Evolutionary conservation across 2,329 filamentous ascomycete species (phyloP).

Genomic region (Cladosporium sp.): DNA sequence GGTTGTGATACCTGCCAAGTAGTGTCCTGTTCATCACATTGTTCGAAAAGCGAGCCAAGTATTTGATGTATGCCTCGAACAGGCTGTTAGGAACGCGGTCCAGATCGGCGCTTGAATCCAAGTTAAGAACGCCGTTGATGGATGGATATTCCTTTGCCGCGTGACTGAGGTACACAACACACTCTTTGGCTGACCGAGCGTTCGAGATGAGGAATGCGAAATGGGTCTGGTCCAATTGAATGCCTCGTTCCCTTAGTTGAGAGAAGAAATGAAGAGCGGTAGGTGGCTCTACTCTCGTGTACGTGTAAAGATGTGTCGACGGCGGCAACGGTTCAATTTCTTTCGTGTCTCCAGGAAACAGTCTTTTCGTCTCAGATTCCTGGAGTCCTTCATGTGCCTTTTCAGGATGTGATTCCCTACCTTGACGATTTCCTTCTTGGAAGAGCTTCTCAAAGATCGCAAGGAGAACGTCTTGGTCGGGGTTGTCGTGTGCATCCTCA

Average conservation of each 20-base stretch:
- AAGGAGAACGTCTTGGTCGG: constrained; percentile 44
- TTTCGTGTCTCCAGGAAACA: constrained; percentile 54
- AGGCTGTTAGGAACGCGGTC: constrained; percentile 30
- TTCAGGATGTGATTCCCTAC: neutral
- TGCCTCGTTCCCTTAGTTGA: constrained; percentile 50
- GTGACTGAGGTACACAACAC: constrained; percentile 44
- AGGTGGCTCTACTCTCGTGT: constrained; percentile 59
- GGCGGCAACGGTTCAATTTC: constrained; percentile 54
- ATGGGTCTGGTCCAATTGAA: constrained; percentile 51
- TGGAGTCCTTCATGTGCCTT: neutral
- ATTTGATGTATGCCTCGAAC: constrained; percentile 50
- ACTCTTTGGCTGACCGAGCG: constrained; percentile 46
- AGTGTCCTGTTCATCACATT: constrained; percentile 25
- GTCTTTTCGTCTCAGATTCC: constrained; percentile 21
- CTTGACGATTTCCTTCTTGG: constrained; percentile 24
- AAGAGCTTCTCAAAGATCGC: constrained; percentile 57
- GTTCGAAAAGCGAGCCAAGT: constrained; percentile 46
- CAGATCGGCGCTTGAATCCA: neutral
- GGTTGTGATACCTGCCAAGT: neutral
- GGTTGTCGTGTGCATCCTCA: constrained; percentile 38
- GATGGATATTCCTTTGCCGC: constrained; percentile 14
- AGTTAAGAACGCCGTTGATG: constrained; percentile 9
- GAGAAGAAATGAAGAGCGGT: constrained; percentile 55
- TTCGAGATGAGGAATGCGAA: constrained; percentile 55
- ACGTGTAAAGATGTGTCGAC: constrained; percentile 62